Percentiles rank a stretch among this genome's conserved stretches.
Conservation (phyloP, 106 monocot genomes). For the Allium cepa region DNA sequence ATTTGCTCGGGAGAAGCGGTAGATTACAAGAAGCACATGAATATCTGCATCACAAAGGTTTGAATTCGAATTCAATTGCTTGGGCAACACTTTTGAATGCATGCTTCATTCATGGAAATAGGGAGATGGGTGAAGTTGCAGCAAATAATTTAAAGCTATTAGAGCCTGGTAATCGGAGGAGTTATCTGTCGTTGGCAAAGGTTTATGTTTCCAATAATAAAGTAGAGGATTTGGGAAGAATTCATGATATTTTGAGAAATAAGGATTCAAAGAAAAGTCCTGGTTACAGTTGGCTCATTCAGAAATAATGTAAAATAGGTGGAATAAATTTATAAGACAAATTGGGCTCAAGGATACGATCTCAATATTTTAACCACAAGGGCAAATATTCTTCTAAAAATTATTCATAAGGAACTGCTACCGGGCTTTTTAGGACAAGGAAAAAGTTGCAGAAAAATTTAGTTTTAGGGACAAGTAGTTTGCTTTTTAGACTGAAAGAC, state of each 20-base stretch:
- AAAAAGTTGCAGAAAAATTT: too few relatives aligned
- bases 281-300: slow-evolving; percentile 24
- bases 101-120: slow-evolving; percentile 28
- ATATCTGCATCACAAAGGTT: slow-evolving; percentile 13
- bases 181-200: slow-evolving; percentile 11
- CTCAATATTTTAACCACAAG: too few relatives aligned
- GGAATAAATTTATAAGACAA: too few relatives aligned
- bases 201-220: slow-evolving; percentile 3
- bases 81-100: slow-evolving; percentile 36
- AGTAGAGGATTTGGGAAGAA: slow-evolving; percentile 10
- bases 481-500: too few relatives aligned
- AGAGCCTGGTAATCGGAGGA: slow-evolving; percentile 14
- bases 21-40: slow-evolving; percentile 21
- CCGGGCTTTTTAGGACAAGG: too few relatives aligned
- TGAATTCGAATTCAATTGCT: slow-evolving; percentile 15
- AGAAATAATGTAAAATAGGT: too few relatives aligned
- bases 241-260: slow-evolving; percentile 11
- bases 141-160: slow-evolving; percentile 19
- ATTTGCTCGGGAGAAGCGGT: slow-evolving; percentile 49
- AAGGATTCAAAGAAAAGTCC: slow-evolving; percentile 17
- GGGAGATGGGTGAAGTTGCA: slow-evolving; percentile 15
- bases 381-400: too few relatives aligned
- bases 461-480: too few relatives aligned
- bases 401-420: too few relatives aligned
- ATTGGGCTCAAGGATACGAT: too few relatives aligned